A percentile compares a stretch with the other conserved stretches of the same genome.
phyloP scores from a whole-genome alignment of 495 filamentous ascomycete species.

The Xylaria castorea region DNA sequence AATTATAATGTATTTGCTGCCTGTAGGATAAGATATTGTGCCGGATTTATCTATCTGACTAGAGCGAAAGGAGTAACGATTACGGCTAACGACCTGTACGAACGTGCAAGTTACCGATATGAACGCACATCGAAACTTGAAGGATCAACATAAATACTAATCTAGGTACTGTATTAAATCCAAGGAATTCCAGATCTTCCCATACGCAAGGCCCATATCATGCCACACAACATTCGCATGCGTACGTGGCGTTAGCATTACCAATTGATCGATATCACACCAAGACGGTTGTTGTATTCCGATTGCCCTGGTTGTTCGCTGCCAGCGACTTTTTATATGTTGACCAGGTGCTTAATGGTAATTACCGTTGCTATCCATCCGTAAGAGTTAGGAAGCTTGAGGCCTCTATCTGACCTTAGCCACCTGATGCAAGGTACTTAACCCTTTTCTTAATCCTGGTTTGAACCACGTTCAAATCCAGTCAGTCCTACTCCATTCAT shows the following conservation, averaged over 20 bases:
- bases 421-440: neutral
- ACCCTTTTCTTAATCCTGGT: neutral
- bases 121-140: neutral
- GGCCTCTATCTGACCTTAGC: neutral
- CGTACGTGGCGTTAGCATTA: slow-evolving; percentile 8
- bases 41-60: neutral
- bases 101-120: slow-evolving; percentile 25
- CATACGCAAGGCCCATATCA: slow-evolving; percentile 11
- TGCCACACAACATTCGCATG: neutral
- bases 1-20: neutral
- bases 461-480: neutral
- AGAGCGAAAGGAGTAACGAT: neutral
- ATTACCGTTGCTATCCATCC: neutral
- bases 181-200: slow-evolving; percentile 10
- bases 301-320: neutral
- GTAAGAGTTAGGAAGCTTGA: neutral
- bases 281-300: neutral
- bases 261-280: slow-evolving; percentile 16
- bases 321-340: neutral
- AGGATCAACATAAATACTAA: neutral
- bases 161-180: neutral
- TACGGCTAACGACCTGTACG: slow-evolving; percentile 22
- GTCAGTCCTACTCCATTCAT: neutral
- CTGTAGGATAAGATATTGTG: neutral
- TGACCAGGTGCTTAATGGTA: neutral